phyloP scores from a whole-genome alignment of 768 basidiomycete species.

The Pulveroboletus ravenelii region DNA sequence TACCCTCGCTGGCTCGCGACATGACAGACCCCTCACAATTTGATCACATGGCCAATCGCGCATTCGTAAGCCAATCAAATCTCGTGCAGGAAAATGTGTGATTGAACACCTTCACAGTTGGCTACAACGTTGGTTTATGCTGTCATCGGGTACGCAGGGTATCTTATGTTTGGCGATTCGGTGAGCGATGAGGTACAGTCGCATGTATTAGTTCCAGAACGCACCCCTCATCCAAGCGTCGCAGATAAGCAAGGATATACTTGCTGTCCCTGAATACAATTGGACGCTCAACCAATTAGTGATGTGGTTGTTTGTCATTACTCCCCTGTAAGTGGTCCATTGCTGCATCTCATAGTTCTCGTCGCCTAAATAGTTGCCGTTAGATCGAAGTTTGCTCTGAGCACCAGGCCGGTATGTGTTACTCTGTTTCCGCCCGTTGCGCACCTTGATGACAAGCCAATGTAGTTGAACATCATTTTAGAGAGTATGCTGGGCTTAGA shows the following conservation, averaged over 20 bases:
- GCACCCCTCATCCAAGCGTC: neutral
- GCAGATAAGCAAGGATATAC: constrained; percentile 80
- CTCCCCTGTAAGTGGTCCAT: constrained; percentile 52
- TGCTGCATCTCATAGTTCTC: neutral
- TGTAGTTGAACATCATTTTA: constrained; percentile 73
- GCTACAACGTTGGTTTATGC: constrained; percentile 59
- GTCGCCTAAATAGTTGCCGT: constrained; percentile 13
- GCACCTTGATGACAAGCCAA: neutral
- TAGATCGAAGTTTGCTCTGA: constrained; percentile 85
- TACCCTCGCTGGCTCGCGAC: constrained; percentile 85
- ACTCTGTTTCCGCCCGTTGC: neutral
- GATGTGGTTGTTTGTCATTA: constrained; percentile 83
- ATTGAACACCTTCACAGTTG: constrained; percentile 33
- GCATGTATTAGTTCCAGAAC: neutral
- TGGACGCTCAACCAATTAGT: constrained; percentile 63
- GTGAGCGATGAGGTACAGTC: constrained; percentile 74
- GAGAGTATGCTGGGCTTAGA: constrained; percentile 75
- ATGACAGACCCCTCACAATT: constrained; percentile 83
- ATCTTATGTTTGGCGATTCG: constrained; percentile 81
- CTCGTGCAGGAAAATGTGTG: neutral
- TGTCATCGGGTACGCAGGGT: constrained; percentile 77
- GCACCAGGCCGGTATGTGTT: constrained; percentile 65
- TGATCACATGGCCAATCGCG: constrained; percentile 75
- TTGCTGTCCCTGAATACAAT: constrained; percentile 70
- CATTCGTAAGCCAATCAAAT: constrained; percentile 59